A percentile compares a stretch with the other conserved stretches of the same genome.
These are phyloP conservation scores for Suillus decipiens DNA, from an alignment of 768 basidiomycete species.

Conservation along the genomic window DNA sequence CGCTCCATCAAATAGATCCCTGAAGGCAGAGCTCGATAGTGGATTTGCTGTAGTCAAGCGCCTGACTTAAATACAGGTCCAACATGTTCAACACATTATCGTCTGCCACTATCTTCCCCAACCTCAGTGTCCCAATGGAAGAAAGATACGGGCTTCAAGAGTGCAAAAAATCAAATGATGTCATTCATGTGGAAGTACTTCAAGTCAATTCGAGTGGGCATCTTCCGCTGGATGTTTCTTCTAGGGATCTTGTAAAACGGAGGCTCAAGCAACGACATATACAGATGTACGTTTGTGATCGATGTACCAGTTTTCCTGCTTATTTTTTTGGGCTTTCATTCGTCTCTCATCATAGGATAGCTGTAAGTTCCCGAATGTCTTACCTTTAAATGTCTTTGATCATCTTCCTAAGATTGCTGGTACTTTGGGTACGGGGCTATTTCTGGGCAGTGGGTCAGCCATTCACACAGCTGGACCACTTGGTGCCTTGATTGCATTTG, in stretches of 20 bases:
- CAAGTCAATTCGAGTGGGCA: background rate
- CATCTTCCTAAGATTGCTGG: slow-evolving; percentile 55
- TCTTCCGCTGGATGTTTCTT: slow-evolving; percentile 44
- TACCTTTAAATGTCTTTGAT: background rate
- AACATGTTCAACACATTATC: background rate
- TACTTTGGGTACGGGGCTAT: slow-evolving; percentile 73
- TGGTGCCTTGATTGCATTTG: slow-evolving; percentile 66
- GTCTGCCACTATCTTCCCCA: background rate
- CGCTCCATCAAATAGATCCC: no score
- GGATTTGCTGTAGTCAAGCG: background rate
- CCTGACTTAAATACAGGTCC: background rate
- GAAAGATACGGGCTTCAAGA: slow-evolving; percentile 1
- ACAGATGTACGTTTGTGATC: slow-evolving; percentile 57
- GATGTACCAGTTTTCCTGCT: background rate
- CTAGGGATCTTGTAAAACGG: slow-evolving; percentile 69
- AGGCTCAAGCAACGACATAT: slow-evolving; percentile 76
- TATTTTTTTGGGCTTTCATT: background rate
- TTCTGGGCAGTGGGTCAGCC: slow-evolving; percentile 70
- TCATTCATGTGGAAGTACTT: background rate
- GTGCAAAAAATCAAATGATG: background rate
- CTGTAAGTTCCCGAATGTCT: slow-evolving; percentile 40
- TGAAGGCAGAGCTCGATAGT: background rate
- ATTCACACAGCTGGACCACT: slow-evolving; percentile 62
- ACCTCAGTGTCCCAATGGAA: background rate
- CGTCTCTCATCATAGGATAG: slow-evolving; percentile 48